Percentiles rank a stretch among this genome's conserved stretches.
phyloP scores from a whole-genome alignment of 108 stramenopile species.

The Licmophora abbreviata region DNA sequence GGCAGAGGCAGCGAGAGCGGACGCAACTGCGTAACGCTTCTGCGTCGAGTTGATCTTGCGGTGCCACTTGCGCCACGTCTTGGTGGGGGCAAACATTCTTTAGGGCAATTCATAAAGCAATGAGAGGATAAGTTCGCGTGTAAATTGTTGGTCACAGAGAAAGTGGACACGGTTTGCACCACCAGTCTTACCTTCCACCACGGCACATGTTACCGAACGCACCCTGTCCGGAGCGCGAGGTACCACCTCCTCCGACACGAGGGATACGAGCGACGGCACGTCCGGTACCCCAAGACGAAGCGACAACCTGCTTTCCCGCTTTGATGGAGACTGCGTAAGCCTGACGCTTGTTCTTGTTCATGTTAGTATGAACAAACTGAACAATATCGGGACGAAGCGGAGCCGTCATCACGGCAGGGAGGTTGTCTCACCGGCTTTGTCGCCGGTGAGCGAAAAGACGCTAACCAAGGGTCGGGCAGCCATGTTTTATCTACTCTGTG shows the following conservation, averaged over 20 bases:
- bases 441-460: slow-evolving; percentile 90
- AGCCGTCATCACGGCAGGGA: slow-evolving; percentile 95
- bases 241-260: slow-evolving; percentile 98
- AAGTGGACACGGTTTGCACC: background rate
- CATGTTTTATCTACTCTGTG: slow-evolving; percentile 33
- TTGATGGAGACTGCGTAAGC: slow-evolving; percentile 94
- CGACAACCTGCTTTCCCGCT: slow-evolving; percentile 94
- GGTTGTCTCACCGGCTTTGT: slow-evolving; percentile 82
- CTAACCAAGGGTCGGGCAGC: slow-evolving; percentile 94
- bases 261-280: slow-evolving; percentile 99
- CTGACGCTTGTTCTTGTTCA: slow-evolving; percentile 99
- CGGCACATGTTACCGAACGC: slow-evolving; percentile 99
- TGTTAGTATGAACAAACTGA: slow-evolving; percentile 97
- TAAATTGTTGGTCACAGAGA: background rate
- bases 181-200: no score
- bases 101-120: slow-evolving; percentile 85
- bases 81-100: slow-evolving; percentile 98
- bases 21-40: slow-evolving; percentile 95
- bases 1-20: slow-evolving; percentile 95
- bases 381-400: slow-evolving; percentile 98
- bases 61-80: slow-evolving; percentile 99
- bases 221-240: slow-evolving; percentile 97
- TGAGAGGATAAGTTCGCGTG: background rate
- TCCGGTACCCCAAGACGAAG: slow-evolving; percentile 98
- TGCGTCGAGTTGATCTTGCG: slow-evolving; percentile 94